Conservation (phyloP, 2,329 filamentous ascomycete genomes). For the Sporothrix curviconia region DNA sequence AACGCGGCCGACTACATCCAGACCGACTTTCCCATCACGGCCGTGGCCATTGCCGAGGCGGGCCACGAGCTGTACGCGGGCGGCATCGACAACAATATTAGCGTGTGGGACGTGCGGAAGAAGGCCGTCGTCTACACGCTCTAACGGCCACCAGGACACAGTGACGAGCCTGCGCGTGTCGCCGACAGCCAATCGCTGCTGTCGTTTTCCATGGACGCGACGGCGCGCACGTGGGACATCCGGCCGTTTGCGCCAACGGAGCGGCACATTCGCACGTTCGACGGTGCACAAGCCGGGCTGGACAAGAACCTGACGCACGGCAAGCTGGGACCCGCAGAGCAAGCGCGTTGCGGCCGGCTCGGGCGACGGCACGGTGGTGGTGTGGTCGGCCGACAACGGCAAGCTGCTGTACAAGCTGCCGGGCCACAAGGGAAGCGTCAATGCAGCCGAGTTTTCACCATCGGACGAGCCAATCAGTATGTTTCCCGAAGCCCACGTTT, state of each 20-base stretch:
- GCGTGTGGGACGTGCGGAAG: conserved; percentile 94
- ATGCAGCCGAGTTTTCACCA: conserved; percentile 87
- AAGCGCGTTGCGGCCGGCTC: conserved; percentile 84
- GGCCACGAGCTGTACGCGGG: conserved; percentile 94
- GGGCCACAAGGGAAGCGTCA: conserved; percentile 90
- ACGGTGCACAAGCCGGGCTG: conserved; percentile 78
- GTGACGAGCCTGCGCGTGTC: conserved; percentile 87
- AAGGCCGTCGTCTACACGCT: conserved; percentile 82
- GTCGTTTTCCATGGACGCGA: conserved; percentile 90
- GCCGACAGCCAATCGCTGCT: conserved; percentile 81
- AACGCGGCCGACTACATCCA: conserved; percentile 80
- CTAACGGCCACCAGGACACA: conserved; percentile 83
- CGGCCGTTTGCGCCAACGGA: conserved; percentile 88
- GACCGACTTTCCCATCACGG: conserved; percentile 87
- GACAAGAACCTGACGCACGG: conserved; percentile 88
- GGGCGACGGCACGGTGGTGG: conserved; percentile 81
- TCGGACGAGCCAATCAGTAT: conserved; percentile 79
- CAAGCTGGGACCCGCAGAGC: conserved; percentile 82
- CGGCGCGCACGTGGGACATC: conserved; percentile 92
- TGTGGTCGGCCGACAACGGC: conserved; percentile 84
- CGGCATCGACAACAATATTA: conserved; percentile 94
- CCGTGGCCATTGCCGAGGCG: conserved; percentile 83
- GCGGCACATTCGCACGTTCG: conserved; percentile 77
- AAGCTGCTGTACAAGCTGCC: conserved; percentile 93
- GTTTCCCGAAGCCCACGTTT: conserved; percentile 31